These are phyloP conservation scores for Desmodesmus armatus DNA, from an alignment of 139 green algal species.

Conservation along the genomic window DNA sequence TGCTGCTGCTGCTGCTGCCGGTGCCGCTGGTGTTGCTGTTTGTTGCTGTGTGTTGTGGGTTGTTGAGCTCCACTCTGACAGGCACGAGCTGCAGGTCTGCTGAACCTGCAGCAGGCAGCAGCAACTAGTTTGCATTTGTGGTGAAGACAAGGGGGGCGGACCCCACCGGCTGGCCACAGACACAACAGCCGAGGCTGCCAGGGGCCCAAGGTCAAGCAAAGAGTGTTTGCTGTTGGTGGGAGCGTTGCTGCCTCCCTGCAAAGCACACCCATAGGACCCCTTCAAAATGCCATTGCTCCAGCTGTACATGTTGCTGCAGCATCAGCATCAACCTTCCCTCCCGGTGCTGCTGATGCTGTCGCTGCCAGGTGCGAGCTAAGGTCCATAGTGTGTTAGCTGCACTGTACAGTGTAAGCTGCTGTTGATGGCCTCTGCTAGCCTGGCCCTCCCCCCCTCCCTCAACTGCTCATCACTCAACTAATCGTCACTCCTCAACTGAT, in stretches of 20 bases:
- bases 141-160: too few species aligned
- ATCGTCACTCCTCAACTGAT: too few species aligned
- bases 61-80: slow-evolving; percentile 71
- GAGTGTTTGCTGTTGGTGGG: too few species aligned
- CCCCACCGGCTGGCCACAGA: too few species aligned
- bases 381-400: not conserved
- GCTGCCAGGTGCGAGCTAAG: not conserved
- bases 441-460: too few species aligned
- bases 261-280: too few species aligned
- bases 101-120: slow-evolving; percentile 55
- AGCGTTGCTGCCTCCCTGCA: too few species aligned
- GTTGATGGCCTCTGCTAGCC: not conserved
- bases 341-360: not conserved
- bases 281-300: slow-evolving; percentile 97
- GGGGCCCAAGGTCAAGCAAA: too few species aligned
- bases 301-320: slow-evolving; percentile 70
- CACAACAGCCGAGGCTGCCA: too few species aligned
- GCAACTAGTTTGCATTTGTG: not conserved
- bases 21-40: slow-evolving; percentile 4
- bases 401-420: not conserved
- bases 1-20: slow-evolving; percentile 19
- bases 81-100: slow-evolving; percentile 69
- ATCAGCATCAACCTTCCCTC: not conserved
- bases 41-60: slow-evolving; percentile 36
- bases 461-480: too few species aligned